A percentile compares a stretch with the other conserved stretches of the same genome.
phyloP scores from a whole-genome alignment of 2,329 filamentous ascomycete genomes.

The Talaromyces sp. region DNA sequence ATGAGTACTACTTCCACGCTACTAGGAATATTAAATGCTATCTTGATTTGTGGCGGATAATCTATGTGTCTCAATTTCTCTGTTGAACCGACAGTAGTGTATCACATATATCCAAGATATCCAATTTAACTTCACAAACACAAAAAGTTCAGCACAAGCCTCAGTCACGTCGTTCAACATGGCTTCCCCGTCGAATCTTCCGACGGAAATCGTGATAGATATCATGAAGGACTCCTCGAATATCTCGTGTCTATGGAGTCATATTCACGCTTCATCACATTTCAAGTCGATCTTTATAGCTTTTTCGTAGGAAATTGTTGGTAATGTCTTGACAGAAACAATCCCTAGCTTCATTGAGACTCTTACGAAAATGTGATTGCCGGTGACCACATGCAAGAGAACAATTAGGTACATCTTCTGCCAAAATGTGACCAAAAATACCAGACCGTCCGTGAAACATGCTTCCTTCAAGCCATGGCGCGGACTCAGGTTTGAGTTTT shows the following conservation, averaged over 20 bases:
- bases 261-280: constrained; percentile 1
- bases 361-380: neutral
- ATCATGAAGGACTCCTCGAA: neutral
- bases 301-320: neutral
- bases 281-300: neutral
- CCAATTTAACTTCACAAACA: too few species aligned
- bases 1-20: neutral
- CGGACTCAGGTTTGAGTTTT: constrained; percentile 5
- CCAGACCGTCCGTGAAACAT: neutral
- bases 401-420: neutral
- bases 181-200: constrained; percentile 3
- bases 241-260: constrained; percentile 4
- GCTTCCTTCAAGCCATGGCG: constrained; percentile 5
- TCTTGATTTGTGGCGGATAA: neutral
- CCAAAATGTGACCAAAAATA: neutral
- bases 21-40: neutral
- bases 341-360: neutral
- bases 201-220: neutral
- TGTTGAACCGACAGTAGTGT: too few species aligned
- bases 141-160: too few species aligned
- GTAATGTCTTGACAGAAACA: neutral
- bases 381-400: neutral
- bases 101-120: too few species aligned
- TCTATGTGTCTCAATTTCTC: neutral
- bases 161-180: neutral